Evolutionary conservation across 2,329 filamentous ascomycete species (phyloP).

Genomic region (Verticillium longisporum): DNA sequence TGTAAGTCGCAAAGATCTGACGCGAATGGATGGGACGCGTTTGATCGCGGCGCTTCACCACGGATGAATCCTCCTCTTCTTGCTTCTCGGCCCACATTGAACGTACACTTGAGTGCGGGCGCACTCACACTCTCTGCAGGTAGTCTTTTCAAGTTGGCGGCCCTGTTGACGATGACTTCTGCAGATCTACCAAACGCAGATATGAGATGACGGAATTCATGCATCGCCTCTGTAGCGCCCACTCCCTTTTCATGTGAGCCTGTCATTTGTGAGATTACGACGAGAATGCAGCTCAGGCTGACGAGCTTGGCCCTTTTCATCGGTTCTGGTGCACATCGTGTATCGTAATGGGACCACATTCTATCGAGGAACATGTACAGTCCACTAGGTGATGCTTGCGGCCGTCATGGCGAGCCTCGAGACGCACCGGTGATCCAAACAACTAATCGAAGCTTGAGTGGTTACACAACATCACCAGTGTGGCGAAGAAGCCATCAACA

Average conservation of each 20-base stretch:
- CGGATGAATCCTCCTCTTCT: neutral
- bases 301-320: neutral
- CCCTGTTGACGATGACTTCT: neutral
- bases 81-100: too few relatives aligned
- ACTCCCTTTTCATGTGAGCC: neutral
- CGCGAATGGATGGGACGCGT: constrained; percentile 15
- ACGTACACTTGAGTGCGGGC: too few relatives aligned
- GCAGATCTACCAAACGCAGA: neutral
- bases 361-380: neutral
- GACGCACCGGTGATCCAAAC: neutral
- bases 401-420: neutral
- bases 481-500: neutral
- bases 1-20: constrained; percentile 21
- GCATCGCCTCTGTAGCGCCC: neutral
- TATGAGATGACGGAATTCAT: neutral
- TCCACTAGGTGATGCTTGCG: neutral
- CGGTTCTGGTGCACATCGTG: neutral
- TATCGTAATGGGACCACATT: neutral
- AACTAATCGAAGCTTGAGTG: neutral
- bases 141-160: neutral
- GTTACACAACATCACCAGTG: neutral
- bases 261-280: neutral
- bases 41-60: constrained; percentile 20
- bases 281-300: neutral
- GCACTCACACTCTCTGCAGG: too few relatives aligned